phyloP scores from a whole-genome alignment of 1,284 basidiomycete genomes.

The Apiotrichum domesticum region DNA sequence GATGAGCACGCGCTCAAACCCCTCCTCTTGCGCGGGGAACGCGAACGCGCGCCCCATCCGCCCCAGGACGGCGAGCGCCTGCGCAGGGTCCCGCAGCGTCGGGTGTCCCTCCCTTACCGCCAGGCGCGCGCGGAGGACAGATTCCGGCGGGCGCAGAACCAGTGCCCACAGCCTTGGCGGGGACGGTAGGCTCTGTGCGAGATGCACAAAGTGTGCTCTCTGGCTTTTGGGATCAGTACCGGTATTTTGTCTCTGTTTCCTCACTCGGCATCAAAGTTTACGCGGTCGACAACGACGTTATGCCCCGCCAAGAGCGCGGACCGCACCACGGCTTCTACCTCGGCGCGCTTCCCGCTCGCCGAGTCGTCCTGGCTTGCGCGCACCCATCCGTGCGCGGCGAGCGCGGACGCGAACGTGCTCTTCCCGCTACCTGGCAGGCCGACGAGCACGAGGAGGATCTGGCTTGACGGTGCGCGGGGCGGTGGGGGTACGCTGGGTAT shows the following conservation, averaged over 20 bases:
- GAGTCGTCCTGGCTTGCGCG: conserved; percentile 46
- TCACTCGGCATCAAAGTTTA: conserved; percentile 41
- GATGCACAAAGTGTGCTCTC: conserved; percentile 41
- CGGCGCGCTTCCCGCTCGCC: conserved; percentile 30
- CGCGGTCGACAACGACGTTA: conserved; percentile 44
- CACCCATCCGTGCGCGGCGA: conserved; percentile 31
- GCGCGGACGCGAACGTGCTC: conserved; percentile 36
- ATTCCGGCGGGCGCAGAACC: conserved; percentile 18
- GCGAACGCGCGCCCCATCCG: conserved; percentile 30
- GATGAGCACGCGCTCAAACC: conserved; percentile 12
- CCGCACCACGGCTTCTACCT: conserved; percentile 35
- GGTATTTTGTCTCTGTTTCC: conserved; percentile 7
- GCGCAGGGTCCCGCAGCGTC: conserved; percentile 31
- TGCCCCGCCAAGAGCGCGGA: conserved; percentile 25
- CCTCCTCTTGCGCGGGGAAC: conserved; percentile 21
- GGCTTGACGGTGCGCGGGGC: conserved; percentile 1
- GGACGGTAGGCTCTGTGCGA: conserved; percentile 11
- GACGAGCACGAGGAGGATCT: conserved; percentile 38
- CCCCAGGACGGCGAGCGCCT: conserved; percentile 33
- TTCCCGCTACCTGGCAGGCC: conserved; percentile 45
- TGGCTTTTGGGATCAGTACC: conserved; percentile 38
- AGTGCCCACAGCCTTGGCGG: conserved; percentile 12
- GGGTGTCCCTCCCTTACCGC: conserved; percentile 33
- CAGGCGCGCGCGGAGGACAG: conserved; percentile 31
- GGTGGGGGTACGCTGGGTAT: no score